A percentile compares a stretch with the other conserved stretches of the same genome.
phyloP scores from a whole-genome alignment of 2,329 filamentous ascomycete genomes.

The Rhynchosporium graminicola region DNA sequence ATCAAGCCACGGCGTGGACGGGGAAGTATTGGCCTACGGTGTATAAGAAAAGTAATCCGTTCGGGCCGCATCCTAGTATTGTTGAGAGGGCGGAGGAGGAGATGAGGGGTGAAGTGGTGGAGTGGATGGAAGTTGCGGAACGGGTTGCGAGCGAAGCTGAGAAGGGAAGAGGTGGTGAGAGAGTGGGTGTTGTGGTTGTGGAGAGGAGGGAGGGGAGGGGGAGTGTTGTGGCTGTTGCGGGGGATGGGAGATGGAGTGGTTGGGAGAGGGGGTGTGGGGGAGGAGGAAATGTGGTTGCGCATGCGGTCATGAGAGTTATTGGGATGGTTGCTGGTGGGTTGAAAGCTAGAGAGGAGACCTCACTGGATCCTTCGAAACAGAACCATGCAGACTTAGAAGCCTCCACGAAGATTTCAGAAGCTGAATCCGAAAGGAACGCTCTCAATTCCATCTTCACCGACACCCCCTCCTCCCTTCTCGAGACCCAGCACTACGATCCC shows the following conservation, averaged over 20 bases:
- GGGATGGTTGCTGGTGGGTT: constrained; percentile 73
- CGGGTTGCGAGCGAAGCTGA: constrained; percentile 59
- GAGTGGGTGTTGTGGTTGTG: constrained; percentile 74
- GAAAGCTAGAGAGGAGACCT: constrained; percentile 37
- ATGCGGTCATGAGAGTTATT: constrained; percentile 76
- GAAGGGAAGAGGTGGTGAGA: constrained; percentile 54
- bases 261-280: constrained; percentile 47
- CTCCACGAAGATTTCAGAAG: background rate
- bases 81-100: constrained; percentile 70
- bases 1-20: constrained; percentile 75
- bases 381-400: background rate
- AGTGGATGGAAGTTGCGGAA: constrained; percentile 69
- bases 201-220: constrained; percentile 47
- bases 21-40: constrained; percentile 80
- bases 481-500: constrained; percentile 60
- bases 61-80: constrained; percentile 78
- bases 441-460: constrained; percentile 63
- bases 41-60: constrained; percentile 84
- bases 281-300: constrained; percentile 73
- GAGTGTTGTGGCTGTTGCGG: constrained; percentile 67
- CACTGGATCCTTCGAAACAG: background rate
- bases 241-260: constrained; percentile 71
- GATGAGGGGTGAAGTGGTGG: constrained; percentile 61
- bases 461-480: constrained; percentile 66
- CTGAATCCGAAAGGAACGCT: constrained; percentile 31